Percentiles rank a stretch among this genome's conserved stretches.
Conservation (phyloP, 2,329 filamentous ascomycete species). For the Pestalotiopsis sp. region DNA sequence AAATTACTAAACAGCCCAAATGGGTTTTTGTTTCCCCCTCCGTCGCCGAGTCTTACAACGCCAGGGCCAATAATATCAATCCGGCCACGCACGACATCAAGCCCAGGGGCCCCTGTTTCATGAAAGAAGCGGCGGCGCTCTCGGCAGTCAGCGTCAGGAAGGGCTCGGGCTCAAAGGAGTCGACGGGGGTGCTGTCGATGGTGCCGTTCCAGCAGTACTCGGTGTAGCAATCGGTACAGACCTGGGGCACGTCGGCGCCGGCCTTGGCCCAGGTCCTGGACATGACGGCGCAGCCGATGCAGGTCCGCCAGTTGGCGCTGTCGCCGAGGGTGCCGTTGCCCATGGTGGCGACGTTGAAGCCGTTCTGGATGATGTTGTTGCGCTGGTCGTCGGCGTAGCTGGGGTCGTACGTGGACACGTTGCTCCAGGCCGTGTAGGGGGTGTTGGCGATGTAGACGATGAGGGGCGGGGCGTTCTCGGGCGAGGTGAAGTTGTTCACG, state of each 20-base stretch:
- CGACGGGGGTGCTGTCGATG: slow-evolving; percentile 25
- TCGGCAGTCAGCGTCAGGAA: background rate
- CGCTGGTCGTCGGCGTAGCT: slow-evolving; percentile 68
- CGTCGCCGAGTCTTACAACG: background rate
- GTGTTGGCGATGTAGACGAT: slow-evolving; percentile 88
- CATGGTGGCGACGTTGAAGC: slow-evolving; percentile 80
- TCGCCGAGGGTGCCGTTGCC: slow-evolving; percentile 69
- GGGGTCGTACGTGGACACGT: slow-evolving; percentile 77
- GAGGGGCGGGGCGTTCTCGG: slow-evolving; percentile 53
- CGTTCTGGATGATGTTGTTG: slow-evolving; percentile 83
- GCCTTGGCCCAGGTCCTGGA: slow-evolving; percentile 76
- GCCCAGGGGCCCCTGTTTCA: background rate
- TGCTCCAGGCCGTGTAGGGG: slow-evolving; percentile 76
- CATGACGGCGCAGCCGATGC: slow-evolving; percentile 86
- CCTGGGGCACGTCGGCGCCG: slow-evolving; percentile 66
- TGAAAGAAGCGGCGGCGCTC: background rate
- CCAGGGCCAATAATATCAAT: background rate
- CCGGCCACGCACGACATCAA: background rate
- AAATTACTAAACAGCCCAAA: background rate
- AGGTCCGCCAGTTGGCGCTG: slow-evolving; percentile 71
- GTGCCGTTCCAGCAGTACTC: slow-evolving; percentile 96
- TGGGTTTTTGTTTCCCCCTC: no score
- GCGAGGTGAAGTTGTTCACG: slow-evolving; percentile 57
- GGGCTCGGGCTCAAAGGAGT: slow-evolving; percentile 6
- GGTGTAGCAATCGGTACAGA: slow-evolving; percentile 76